Conservation (phyloP, 1,284 basidiomycete species). For the Moesziomyces sp. region DNA sequence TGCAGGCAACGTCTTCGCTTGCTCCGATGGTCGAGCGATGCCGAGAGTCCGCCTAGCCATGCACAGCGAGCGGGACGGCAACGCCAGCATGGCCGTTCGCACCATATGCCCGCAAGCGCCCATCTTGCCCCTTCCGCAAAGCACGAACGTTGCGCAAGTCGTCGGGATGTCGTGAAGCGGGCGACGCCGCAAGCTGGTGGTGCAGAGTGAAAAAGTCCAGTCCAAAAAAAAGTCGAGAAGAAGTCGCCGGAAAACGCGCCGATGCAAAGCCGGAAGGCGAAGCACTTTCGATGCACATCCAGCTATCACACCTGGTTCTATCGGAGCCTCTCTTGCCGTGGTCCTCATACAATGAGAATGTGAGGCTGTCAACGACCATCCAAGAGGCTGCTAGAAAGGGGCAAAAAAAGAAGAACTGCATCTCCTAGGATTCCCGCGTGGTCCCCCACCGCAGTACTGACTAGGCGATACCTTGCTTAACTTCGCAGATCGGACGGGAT, state of each 20-base stretch:
- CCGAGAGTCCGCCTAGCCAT: not conserved
- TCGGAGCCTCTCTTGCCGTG: too few species aligned
- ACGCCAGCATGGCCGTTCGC: not conserved
- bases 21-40: not conserved
- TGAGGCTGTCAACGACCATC: too few species aligned
- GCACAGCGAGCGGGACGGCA: too few species aligned
- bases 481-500: conserved; percentile 83
- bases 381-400: too few species aligned
- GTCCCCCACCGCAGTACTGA: conserved; percentile 86
- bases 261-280: not conserved
- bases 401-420: conserved; percentile 71
- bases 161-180: not conserved
- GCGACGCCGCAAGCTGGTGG: not conserved
- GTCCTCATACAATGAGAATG: too few species aligned
- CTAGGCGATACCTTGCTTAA: conserved; percentile 81
- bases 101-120: not conserved
- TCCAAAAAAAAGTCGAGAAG: not conserved
- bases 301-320: too few species aligned
- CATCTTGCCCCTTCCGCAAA: not conserved
- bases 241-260: not conserved
- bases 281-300: too few species aligned
- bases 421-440: conserved; percentile 83
- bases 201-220: not conserved
- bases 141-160: not conserved
- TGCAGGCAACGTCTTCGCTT: not conserved